phyloP scores from a whole-genome alignment of 2,329 filamentous ascomycete species.

The Talaromyces piceae region DNA sequence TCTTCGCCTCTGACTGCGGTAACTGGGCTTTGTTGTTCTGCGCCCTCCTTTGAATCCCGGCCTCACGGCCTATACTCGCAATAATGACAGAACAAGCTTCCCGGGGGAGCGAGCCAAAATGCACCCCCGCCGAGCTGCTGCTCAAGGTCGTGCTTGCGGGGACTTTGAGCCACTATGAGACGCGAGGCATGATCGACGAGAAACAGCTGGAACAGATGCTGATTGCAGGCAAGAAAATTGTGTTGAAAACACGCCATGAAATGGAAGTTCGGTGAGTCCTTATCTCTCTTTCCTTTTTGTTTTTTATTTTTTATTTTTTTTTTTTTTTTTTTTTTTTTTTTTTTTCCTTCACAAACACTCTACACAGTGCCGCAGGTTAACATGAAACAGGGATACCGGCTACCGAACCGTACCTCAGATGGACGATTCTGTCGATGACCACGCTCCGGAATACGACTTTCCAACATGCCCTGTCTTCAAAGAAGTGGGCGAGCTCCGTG shows the following conservation, averaged over 20 bases:
- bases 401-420: conserved; percentile 70
- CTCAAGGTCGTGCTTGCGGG: conserved; percentile 42
- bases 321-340: neutral
- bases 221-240: conserved; percentile 52
- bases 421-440: conserved; percentile 60
- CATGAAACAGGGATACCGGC: conserved; percentile 65
- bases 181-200: conserved; percentile 52
- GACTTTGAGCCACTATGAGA: conserved; percentile 53
- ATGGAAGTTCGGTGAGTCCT: conserved; percentile 44
- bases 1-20: neutral
- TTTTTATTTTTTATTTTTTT: neutral
- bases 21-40: neutral
- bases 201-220: conserved; percentile 51
- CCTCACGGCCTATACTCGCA: conserved; percentile 9
- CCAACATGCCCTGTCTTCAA: conserved; percentile 78
- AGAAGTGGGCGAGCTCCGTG: conserved; percentile 69
- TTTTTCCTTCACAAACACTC: conserved; percentile 10
- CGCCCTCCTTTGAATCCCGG: neutral
- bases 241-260: conserved; percentile 51
- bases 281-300: neutral
- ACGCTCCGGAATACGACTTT: conserved; percentile 57
- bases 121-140: conserved; percentile 41
- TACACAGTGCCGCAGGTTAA: conserved; percentile 11
- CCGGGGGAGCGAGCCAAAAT: conserved; percentile 22
- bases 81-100: conserved; percentile 24